Base-by-base conservation (phyloP, 2,329 filamentous ascomycete species). In the Pseudocercospora ulei region DNA sequence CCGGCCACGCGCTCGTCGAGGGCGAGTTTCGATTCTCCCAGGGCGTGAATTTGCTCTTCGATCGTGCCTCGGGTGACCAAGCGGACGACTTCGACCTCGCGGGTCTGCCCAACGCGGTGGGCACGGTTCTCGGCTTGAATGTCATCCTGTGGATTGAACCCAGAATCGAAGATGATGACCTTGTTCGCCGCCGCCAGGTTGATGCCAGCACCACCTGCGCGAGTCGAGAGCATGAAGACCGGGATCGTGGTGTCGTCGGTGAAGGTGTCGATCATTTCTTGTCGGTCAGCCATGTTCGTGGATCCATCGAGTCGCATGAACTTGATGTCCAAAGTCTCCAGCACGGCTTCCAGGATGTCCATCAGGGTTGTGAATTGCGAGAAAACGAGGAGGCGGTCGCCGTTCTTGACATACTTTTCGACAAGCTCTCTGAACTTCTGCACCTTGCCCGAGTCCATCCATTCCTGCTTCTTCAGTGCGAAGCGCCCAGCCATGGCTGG, bases 61-160 rank as follows among this genome's bases (percentile, higher is more conserved):
- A 98, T 83, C 0, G 88, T 93, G 40, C 72, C 75, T 40, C 71
- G 73, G 0, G 82, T 82, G 38, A 98, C 80, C 1, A 98, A 71
- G 18, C 86, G 72, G 25, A 94, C 77, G 25, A 98, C 82, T 58
- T 98, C 88, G 1, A 98, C 90, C 22, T 88, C 81, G 9, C 83
- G 71, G 18, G 75, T 87, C 66, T 98, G 90, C 0, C 90, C 90
- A 5, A 98, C 83, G 8, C 90, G 80, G 63, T 98, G 90, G 0
- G 90, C 90, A 11, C 90, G 79, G 60, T 98, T 96, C 67, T 96
- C 90, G 0, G 90, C 90, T 61, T 98, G 90, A n/a, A 94, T 78
- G 57, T 98, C 90, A 52, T 96, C 88, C 58, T 98, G 90, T 0
- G 90, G 90, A 53, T 98, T 98, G 65, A 95, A 94, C n/a, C 80